phyloP scores from a whole-genome alignment of 2,329 filamentous ascomycete genomes.

The Fusarium sp. region DNA sequence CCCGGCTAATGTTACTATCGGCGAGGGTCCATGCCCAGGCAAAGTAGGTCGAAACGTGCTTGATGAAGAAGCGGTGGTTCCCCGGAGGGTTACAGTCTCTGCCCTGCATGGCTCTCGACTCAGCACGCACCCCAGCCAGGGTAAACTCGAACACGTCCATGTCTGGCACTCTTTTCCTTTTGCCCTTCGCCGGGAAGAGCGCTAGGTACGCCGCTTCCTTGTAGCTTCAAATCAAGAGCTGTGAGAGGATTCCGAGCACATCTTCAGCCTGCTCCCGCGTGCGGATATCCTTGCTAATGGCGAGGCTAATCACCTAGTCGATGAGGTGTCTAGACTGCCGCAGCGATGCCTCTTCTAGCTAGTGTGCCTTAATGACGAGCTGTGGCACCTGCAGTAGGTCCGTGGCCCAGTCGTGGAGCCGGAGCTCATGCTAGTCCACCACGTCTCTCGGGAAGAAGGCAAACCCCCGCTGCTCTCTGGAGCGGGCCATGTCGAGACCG shows the following conservation, averaged over 20 bases:
- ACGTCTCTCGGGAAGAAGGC: conserved; percentile 10
- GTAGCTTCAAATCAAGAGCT: background rate
- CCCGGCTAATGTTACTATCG: background rate
- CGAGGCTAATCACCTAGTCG: conserved; percentile 3
- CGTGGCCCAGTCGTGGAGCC: conserved; percentile 5
- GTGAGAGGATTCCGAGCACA: background rate
- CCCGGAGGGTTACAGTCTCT: background rate
- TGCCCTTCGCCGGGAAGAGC: conserved; percentile 1
- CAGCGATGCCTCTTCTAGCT: conserved; percentile 3
- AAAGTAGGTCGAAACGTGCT: background rate
- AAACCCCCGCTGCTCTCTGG: conserved; percentile 5
- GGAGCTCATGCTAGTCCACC: conserved; percentile 6
- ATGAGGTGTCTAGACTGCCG: conserved; percentile 5
- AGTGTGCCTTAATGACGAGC: conserved; percentile 4
- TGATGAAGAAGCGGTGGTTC: background rate
- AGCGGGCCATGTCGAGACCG: conserved; percentile 6
- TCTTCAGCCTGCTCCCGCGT: conserved; percentile 3
- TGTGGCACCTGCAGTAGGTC: conserved; percentile 6
- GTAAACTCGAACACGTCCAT: background rate
- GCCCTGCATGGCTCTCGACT: background rate
- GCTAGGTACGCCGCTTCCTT: background rate
- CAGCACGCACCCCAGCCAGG: background rate
- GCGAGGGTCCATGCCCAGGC: background rate
- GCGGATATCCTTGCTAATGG: conserved; percentile 1
- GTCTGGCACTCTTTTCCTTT: background rate